Percentiles rank a stretch among this genome's conserved stretches.
phyloP scores from a whole-genome alignment of 352 stramenopile species.

The Globisporangium heterothallicum region DNA sequence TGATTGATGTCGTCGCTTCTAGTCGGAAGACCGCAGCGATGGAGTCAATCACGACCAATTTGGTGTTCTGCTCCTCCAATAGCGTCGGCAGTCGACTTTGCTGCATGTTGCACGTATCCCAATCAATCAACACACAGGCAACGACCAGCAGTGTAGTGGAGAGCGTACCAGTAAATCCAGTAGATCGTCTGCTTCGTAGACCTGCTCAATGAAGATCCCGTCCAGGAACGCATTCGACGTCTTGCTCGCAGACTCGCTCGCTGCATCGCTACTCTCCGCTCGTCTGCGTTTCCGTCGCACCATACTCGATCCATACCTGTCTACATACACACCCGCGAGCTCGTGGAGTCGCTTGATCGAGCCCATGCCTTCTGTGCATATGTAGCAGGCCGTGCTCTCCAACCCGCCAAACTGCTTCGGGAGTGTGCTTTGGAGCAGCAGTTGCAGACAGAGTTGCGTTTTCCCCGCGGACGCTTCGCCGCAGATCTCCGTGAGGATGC shows the following conservation, averaged over 20 bases:
- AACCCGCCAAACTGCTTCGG: slow-evolving; percentile 41
- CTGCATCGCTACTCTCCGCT: not conserved
- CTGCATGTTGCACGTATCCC: slow-evolving; percentile 16
- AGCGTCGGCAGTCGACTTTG: slow-evolving; percentile 62
- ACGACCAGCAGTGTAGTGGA: too few relatives aligned
- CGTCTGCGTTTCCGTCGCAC: slow-evolving; percentile 46
- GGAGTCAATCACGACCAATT: slow-evolving; percentile 78
- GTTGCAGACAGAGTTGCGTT: slow-evolving; percentile 73
- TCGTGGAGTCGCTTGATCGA: slow-evolving; percentile 72
- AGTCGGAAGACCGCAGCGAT: slow-evolving; percentile 72
- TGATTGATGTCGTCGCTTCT: slow-evolving; percentile 60
- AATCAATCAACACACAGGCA: too few relatives aligned
- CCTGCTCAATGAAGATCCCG: slow-evolving; percentile 72
- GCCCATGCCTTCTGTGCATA: slow-evolving; percentile 69
- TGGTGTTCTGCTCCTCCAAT: slow-evolving; percentile 65
- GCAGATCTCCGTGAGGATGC: slow-evolving; percentile 69
- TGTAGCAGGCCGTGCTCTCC: slow-evolving; percentile 67
- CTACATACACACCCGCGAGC: slow-evolving; percentile 44
- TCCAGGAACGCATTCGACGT: slow-evolving; percentile 48
- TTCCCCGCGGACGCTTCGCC: slow-evolving; percentile 73
- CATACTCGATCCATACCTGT: slow-evolving; percentile 29
- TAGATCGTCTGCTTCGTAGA: slow-evolving; percentile 64
- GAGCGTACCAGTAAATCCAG: slow-evolving; percentile 48
- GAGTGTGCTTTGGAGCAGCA: slow-evolving; percentile 65
- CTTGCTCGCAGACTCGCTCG: not conserved